Base-by-base conservation (phyloP, 306 rosid genomes). In the Medicago lupulina region DNA sequence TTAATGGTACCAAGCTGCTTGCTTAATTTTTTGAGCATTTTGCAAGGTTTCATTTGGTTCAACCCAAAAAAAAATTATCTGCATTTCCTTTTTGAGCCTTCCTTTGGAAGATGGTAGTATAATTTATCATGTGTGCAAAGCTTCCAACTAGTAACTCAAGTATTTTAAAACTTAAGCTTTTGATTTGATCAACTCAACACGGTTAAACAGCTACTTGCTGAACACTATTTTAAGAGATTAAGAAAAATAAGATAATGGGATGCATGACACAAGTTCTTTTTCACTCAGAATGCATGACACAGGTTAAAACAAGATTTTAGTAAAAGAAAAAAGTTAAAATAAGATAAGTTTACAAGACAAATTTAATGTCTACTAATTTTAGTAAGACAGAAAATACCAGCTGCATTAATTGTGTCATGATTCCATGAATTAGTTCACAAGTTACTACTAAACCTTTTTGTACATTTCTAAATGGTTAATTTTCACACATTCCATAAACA, bases 101-200 rank as follows among this genome's bases (percentile, higher is more conserved):
- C 11, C 50, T 0, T 31, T 31, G 36, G 36, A 31, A 31, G 36
- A 31, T 0, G 4, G 1, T 31, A 31, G 36, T 31, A 1, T 1
- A 31, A 31, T 31, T 31, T 5, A 14, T 5, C n/a, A 14, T 47
- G 53, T 47, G 4, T 47, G 4, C 53, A 14, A 4, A 47, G n/a
- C 7, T 47, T 47, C 53, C 53, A 13, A 47, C n/a, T 47, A 47
- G n/a, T 47, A 47, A 47, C 17, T 16, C 57, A 50, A 54, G 19
- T 17, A 15, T 53, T 18, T 18, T 40, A 5, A 66, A 66, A 21
- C 40, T 16, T 17, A 28, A 34, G n/a, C 31, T 67, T 70, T 59
- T 62, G 44, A 72, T 36, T 70, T 62, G 64, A 70, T 68, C 57
- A 74, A 77, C 65, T 77, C 73, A 41, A 67, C 61, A 9, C 54